Conservation (phyloP, 371 early-diverging fungal genomes). For the Quaeritorhiza haematococci region DNA sequence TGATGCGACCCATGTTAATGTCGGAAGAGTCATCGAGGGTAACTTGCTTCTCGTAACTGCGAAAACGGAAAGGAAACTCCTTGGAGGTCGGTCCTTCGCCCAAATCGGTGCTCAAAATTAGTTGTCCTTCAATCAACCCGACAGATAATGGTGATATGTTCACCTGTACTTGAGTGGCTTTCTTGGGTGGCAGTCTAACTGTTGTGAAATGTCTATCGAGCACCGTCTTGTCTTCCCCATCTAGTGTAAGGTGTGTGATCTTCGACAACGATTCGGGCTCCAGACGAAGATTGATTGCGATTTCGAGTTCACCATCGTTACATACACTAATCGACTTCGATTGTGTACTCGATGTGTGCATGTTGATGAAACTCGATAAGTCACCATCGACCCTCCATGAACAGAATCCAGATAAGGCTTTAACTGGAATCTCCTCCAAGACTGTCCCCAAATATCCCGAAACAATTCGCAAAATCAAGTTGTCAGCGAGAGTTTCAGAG, state of each 20-base stretch:
- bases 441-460: conserved; percentile 11
- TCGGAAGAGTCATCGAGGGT: conserved; percentile 34
- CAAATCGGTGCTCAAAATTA: conserved; percentile 18
- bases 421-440: conserved; percentile 19
- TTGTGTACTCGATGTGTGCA: conserved; percentile 36
- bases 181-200: conserved; percentile 6
- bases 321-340: conserved; percentile 18
- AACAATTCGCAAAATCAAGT: conserved; percentile 12
- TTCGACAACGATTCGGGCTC: conserved; percentile 13
- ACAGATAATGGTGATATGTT: conserved; percentile 16
- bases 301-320: conserved; percentile 37
- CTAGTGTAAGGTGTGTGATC: too few relatives aligned
- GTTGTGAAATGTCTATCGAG: conserved; percentile 2
- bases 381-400: conserved; percentile 33
- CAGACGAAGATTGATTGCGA: conserved; percentile 29
- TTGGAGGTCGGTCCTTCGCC: conserved; percentile 3
- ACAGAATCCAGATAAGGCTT: conserved; percentile 26
- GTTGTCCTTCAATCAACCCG: conserved; percentile 14
- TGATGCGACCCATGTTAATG: conserved; percentile 37
- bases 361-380: conserved; percentile 31
- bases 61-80: conserved; percentile 31
- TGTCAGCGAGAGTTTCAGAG: conserved; percentile 32
- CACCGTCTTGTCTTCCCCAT: conserved; percentile 5
- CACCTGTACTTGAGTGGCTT: conserved; percentile 19
- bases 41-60: conserved; percentile 37